Evolutionary conservation across 768 basidiomycete species (phyloP).

Genomic region (Termitomyces sp.): DNA sequence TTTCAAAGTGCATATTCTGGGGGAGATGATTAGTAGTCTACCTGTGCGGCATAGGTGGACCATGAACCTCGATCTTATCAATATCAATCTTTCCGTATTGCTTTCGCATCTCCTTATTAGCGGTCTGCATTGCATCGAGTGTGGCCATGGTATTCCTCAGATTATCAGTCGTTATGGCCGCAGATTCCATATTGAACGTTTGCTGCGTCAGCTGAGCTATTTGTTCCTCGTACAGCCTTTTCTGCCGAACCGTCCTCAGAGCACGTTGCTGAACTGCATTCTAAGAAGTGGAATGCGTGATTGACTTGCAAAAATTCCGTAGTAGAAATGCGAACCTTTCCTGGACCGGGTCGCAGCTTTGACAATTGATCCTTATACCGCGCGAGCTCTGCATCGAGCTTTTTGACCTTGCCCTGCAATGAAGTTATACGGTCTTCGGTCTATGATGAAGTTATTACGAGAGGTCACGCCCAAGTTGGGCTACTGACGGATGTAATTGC

Average conservation of each 20-base stretch:
- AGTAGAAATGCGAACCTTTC: slow-evolving; percentile 59
- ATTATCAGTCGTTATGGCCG: slow-evolving; percentile 95
- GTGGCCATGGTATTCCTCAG: slow-evolving; percentile 98
- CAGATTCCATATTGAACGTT: slow-evolving; percentile 98
- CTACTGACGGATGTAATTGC: slow-evolving; percentile 80
- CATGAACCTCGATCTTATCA: slow-evolving; percentile 92
- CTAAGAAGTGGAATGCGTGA: slow-evolving; percentile 33
- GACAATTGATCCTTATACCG: slow-evolving; percentile 96
- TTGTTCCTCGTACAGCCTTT: slow-evolving; percentile 93
- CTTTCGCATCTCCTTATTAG: slow-evolving; percentile 94
- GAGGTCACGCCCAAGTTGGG: slow-evolving; percentile 2
- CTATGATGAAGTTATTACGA: slow-evolving; percentile 32
- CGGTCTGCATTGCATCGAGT: slow-evolving; percentile 90
- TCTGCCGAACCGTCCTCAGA: slow-evolving; percentile 88
- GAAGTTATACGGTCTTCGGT: slow-evolving; percentile 83
- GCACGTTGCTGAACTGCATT: slow-evolving; percentile 93
- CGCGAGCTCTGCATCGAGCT: slow-evolving; percentile 88
- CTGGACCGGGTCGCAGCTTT: slow-evolving; percentile 89
- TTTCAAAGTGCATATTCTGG: slow-evolving; percentile 93
- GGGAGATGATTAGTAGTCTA: background rate
- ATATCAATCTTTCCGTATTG: slow-evolving; percentile 98
- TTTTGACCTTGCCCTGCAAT: slow-evolving; percentile 95
- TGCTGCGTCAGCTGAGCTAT: slow-evolving; percentile 89
- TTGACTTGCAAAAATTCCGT: background rate
- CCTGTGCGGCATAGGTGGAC: background rate